Evolutionary conservation across 2,329 filamentous ascomycete genomes (phyloP).

Genomic region (Pseudocercospora crystallina): DNA sequence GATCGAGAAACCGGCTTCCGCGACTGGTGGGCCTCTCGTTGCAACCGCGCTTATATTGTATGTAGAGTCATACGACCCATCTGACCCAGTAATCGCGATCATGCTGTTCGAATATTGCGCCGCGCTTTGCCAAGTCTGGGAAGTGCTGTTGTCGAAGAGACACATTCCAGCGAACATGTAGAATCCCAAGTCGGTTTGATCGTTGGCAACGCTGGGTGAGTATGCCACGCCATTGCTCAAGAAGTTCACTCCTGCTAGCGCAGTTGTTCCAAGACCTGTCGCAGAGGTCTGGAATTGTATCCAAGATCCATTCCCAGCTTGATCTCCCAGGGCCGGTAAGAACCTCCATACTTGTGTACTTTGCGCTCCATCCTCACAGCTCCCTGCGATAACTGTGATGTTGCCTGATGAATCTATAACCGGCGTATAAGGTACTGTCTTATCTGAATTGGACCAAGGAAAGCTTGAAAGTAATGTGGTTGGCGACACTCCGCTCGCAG

Average conservation of each 20-base stretch:
- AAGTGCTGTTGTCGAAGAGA: slow-evolving; percentile 49
- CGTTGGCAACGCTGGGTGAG: slow-evolving; percentile 58
- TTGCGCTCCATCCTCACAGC: slow-evolving; percentile 59
- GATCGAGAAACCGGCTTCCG: slow-evolving; percentile 84
- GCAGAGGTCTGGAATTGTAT: slow-evolving; percentile 27
- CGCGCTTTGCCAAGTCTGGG: slow-evolving; percentile 61
- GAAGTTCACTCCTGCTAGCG: slow-evolving; percentile 53
- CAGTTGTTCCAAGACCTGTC: slow-evolving; percentile 40
- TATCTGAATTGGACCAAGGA: slow-evolving; percentile 60
- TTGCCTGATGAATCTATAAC: slow-evolving; percentile 65
- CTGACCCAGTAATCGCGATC: slow-evolving; percentile 58
- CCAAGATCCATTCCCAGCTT: slow-evolving; percentile 58
- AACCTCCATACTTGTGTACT: slow-evolving; percentile 68
- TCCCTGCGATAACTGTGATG: slow-evolving; percentile 71
- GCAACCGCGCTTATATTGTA: slow-evolving; percentile 51
- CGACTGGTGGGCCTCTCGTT: slow-evolving; percentile 64
- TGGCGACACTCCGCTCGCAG: slow-evolving; percentile 44
- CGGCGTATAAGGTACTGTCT: slow-evolving; percentile 63
- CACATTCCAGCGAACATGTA: slow-evolving; percentile 94
- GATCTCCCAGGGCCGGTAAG: slow-evolving; percentile 45
- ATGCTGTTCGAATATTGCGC: slow-evolving; percentile 81
- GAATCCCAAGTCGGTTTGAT: slow-evolving; percentile 55
- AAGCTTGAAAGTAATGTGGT: slow-evolving; percentile 57
- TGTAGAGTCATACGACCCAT: slow-evolving; percentile 33
- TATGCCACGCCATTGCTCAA: slow-evolving; percentile 66